Evolutionary conservation across 2,329 filamentous ascomycete genomes (phyloP), one percentile per base, ranked within the genome.

Genomic region (Aureobasidium leucospermi): DNA sequence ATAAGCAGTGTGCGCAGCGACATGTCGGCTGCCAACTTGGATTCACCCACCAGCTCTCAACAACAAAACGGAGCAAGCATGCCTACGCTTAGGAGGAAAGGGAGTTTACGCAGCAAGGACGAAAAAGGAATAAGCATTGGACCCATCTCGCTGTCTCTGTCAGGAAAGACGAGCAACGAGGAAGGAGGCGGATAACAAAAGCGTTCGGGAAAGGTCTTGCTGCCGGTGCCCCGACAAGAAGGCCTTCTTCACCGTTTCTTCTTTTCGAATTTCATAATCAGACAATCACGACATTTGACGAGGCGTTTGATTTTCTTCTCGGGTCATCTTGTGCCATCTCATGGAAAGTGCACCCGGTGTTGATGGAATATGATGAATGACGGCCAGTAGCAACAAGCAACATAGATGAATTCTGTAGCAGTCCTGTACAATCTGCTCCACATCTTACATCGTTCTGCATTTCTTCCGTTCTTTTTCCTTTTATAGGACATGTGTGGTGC

Each of bases 31-130:
- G 48, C 64, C 4, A 64, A 67, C 39, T 62, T 63, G 23, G 63
- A 59, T 6, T 59, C 62, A 43, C 41, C 53, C 10, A 61, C 53
- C 51, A 39, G 38, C 47, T 53, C 11, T 15, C 47, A 43, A 32
- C 69, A 64, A 60, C 60, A 28, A 42, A 61, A 43, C n/a, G 31
- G 49, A 4, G 29, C 43, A 39, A 45, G 49, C 53, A 41, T 71
- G 34, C 70, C 69, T 36, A 71, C 65, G 60, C 68, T 79, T 41
- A 70, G 75, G 48, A 69, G 76, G 45, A 78, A 76, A 63, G 75
- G 72, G 16, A 75, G 73, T 29, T 65, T 79, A 56, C 75, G 71
- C 57, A 70, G 73, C 2, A 73, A 71, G 43, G 77, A 78, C 49
- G 58, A 72, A n/a, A 74, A 75, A 64, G 65, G 67, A 3, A 68